Base-by-base conservation (phyloP, 495 filamentous ascomycete species). In the Podospora pseudopauciseta region DNA sequence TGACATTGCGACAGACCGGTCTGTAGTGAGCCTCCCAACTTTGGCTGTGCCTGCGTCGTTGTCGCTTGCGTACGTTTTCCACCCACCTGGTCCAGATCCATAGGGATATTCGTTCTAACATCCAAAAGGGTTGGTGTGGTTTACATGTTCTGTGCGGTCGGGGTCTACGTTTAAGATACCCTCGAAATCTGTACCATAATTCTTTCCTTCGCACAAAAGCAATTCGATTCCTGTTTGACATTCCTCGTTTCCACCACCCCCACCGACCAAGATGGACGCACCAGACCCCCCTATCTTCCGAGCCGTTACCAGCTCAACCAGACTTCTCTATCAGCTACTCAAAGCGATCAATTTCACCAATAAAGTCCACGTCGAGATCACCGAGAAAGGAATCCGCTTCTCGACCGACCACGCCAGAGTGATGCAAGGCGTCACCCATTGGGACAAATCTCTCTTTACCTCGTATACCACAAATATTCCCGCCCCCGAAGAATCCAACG, bases 111-210 rank as follows among this genome's bases (percentile, higher is more conserved):
- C 15, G 20, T 55, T 57, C 73, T 76, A 69, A 79, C 64, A 19
- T 20, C 2, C 11, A 64, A 66, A 28, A 99, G 95, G 56, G 93
- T 97, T 78, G 95, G 96, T 70, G 91, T 94, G 59, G 93, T 98
- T 23, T 96, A 92, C 84, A 94, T 97, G 89, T 97, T 99, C 77
- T 99, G 95, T 80, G 95, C 93, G 26, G 95, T 93, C 77, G 95
- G 95, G 75, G 96, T 99, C 76, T 99, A 99, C 89, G 95, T 99
- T 80, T 99, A 81, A 81, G 79, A 80, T 80, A 82, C 78, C 78
- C 81, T 66, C 67, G 70, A 63, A 68, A 57, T 67, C 71, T 72
- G 75, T 83, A 82, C 71, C 75, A 77, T 82, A 83, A 76, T 73
- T 73, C 69, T 70, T 64, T 60, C 61, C 49, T 66, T 64, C 49